Evolutionary conservation across 148 eudicot genomes (phyloP).

Genomic region (Tetragonia tetragonoides): DNA sequence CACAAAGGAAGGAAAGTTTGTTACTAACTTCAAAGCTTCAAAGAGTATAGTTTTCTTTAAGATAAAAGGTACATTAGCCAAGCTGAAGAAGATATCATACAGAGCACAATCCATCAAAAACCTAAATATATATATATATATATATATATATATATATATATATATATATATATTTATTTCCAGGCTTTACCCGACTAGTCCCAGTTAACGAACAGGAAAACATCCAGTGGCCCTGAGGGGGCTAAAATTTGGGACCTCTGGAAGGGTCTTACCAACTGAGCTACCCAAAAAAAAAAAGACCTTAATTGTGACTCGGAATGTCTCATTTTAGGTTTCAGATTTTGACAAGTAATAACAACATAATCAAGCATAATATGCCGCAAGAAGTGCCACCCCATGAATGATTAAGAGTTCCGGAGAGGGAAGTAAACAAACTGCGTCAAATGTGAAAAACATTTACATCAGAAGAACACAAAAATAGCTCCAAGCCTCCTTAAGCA

Average conservation of each 20-base stretch:
- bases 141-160: too few species aligned
- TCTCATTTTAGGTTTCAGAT: neutral
- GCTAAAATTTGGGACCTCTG: too few species aligned
- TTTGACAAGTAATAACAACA: too few species aligned
- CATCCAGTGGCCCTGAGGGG: neutral
- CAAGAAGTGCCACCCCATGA: neutral
- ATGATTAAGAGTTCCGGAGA: neutral
- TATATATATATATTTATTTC: too few species aligned
- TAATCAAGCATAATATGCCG: neutral
- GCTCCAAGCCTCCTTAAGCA: neutral
- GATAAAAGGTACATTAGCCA: neutral
- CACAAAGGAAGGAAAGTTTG: slow-evolving; percentile 27
- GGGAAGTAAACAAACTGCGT: neutral
- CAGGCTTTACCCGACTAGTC: too few species aligned
- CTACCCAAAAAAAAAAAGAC: neutral
- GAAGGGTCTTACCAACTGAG: too few species aligned
- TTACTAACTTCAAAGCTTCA: slow-evolving; percentile 8
- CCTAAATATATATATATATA: too few species aligned
- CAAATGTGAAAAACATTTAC: neutral
- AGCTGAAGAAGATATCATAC: slow-evolving; percentile 2
- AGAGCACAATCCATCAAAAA: neutral
- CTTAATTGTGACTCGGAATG: neutral
- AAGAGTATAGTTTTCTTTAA: neutral
- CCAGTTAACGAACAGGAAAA: neutral
- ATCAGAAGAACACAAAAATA: neutral